Evolutionary conservation across 2,329 filamentous ascomycete species (phyloP), one percentile per base, ranked within the genome.

Genomic region (Fusarium decemcellulare): DNA sequence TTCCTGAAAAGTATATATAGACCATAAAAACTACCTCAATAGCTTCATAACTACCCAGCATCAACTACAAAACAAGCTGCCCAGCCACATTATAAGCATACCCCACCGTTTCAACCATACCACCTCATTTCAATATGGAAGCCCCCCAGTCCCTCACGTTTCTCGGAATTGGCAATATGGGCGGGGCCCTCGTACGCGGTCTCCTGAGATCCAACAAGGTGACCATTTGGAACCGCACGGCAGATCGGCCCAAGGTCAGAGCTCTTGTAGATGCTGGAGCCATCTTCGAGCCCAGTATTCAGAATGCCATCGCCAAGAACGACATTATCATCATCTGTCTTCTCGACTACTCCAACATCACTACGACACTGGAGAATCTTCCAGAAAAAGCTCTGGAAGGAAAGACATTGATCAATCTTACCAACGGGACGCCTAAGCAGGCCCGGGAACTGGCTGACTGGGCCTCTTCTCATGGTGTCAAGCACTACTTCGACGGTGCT

Each of bases 291-390:
- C n/a, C 32, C 11, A 29, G 18, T 5, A 11, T 36, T 5, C 46
- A 48, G 29, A 23, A 2, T 12, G 46, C 46, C 7, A 18, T 48
- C 46, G 32, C 30, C 1, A 48, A 4, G 16, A 48, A 34, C 7
- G 32, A 23, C 15, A 36, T 18, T 16, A 36, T 48, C 1, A 32
- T 36, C 30, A 48, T 48, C 30, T 48, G 46, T 18, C 46, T 48
- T 12, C 46, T 48, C 15, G 46, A 48, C 46, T 48, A 48, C 46
- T 36, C 46, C 9, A 48, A 32, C 16, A 48, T 48, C 29, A 32
- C 3, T 5, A 6, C n/a, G 18, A 11, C 46, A 9, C 46, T 48
- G 4, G 30, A n/a, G 9, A 3, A 23, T 11, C 8, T 48, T 10
- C 12, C 27, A 12, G 2, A 10, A 27, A 6, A 27, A 18, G 46